These are phyloP conservation scores for Lactarius hengduanensis DNA, from an alignment of 768 basidiomycete species.

Conservation along the genomic window DNA sequence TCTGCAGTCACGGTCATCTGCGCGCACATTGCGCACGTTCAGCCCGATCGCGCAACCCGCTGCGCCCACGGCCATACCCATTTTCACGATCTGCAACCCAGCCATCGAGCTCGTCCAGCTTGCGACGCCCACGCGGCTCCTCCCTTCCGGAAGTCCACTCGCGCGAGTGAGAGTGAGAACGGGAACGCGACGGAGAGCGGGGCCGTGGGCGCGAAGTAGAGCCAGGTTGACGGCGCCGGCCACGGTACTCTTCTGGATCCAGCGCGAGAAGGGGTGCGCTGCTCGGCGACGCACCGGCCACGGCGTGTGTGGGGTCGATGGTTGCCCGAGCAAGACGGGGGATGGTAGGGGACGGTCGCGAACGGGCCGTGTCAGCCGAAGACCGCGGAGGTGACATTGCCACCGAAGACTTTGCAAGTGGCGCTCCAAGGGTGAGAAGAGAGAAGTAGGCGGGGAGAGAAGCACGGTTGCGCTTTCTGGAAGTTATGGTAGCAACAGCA, in stretches of 20 bases:
- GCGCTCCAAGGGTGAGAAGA: conserved; percentile 28
- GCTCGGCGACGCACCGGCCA: conserved; percentile 23
- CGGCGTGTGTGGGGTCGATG: conserved; percentile 22
- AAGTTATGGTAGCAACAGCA: conserved; percentile 14
- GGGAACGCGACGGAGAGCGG: conserved; percentile 14
- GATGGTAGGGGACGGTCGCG: conserved; percentile 22
- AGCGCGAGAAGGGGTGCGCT: conserved; percentile 12
- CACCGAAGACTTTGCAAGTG: conserved; percentile 20
- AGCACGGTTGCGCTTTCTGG: conserved; percentile 25
- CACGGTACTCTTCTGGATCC: conserved; percentile 17
- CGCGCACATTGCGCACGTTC: conserved; percentile 5
- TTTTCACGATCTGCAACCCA: conserved; percentile 21
- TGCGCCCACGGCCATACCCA: conserved; percentile 27
- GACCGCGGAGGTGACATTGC: conserved; percentile 27
- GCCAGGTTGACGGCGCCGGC: conserved; percentile 20
- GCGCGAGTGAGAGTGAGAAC: not conserved
- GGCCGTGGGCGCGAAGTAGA: conserved; percentile 15
- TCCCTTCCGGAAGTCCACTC: conserved; percentile 10
- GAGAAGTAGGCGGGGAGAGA: conserved; percentile 33
- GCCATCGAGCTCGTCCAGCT: conserved; percentile 24
- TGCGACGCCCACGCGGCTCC: conserved; percentile 22
- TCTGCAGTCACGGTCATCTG: conserved; percentile 1
- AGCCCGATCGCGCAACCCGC: conserved; percentile 25
- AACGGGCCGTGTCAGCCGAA: conserved; percentile 22
- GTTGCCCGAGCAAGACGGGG: conserved; percentile 21